Evolutionary conservation across 768 basidiomycete species (phyloP), one percentile per base, ranked within the genome.

Genomic region (Auriculariales sp.): DNA sequence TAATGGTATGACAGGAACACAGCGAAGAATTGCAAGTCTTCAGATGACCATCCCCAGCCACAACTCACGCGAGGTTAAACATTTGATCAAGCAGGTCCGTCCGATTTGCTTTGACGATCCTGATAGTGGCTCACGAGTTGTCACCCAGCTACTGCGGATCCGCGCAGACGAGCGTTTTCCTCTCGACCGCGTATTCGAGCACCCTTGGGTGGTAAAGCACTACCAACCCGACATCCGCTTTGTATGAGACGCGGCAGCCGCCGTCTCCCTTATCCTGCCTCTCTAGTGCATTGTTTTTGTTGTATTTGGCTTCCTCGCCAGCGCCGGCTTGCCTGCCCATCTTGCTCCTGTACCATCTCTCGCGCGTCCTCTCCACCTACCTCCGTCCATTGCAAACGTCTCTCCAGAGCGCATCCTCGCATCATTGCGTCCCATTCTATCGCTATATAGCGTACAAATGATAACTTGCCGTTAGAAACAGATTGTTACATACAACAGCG

Each of bases 41-140:
- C 59, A 70, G 47, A 60, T 69, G n/a, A 58, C 59, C 15, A 63
- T 73, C 34, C 70, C 71, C 0, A 48, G 53, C 0, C 53, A 52
- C 28, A 66, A 72, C 36, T 67, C 66, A 0, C 53, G 66, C 12
- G 70, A 71, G 52, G 71, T 69, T 0, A 61, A 55, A n/a, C 69
- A 71, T 51, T 51, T 73, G 6, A 70, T 73, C 54, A 56, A 47
- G 14, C 52, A 57, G 35, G 69, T 71, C 36, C 49, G 39, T 44
- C 36, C 2, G 22, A 22, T 5, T 44, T 25, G 12, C 22, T 24
- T 44, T 6, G 39, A 19, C 10, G n/a, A n/a, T n/a, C n/a, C n/a
- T n/a, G n/a, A n/a, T n/a, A n/a, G n/a, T n/a, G n/a, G n/a, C 64
- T 59, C 7, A 10, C 42, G 31, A 10, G 28, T 7, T 25, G 28